These are phyloP conservation scores for Fusarium neocosmosporiellum DNA, from an alignment of 2,329 filamentous ascomycete genomes.

Conservation along the genomic window DNA sequence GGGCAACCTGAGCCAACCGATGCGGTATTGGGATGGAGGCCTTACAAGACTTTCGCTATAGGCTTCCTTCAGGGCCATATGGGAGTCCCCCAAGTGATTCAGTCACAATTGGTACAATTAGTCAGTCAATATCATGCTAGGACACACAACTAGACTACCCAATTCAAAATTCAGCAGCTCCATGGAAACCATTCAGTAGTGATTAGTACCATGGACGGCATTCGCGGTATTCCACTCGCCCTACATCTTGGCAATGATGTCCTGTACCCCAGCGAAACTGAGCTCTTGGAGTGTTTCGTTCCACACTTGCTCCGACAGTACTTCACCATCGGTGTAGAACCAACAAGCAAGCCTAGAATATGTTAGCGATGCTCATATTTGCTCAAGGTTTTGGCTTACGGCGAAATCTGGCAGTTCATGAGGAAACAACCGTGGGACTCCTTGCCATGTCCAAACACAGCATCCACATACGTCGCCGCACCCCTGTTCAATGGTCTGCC, in stretches of 20 bases:
- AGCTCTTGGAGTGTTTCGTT: conserved; percentile 29
- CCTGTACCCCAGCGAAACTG: neutral
- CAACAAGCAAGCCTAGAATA: conserved; percentile 21
- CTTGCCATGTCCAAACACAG: conserved; percentile 55
- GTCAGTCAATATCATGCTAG: neutral
- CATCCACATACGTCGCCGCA: conserved; percentile 61
- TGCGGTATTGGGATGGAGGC: neutral
- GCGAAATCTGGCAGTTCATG: conserved; percentile 55
- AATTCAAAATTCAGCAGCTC: too few species aligned
- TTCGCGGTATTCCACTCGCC: neutral
- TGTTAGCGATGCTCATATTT: neutral
- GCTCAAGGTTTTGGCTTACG: conserved; percentile 13
- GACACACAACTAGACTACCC: neutral
- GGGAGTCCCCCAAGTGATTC: neutral
- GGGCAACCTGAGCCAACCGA: neutral
- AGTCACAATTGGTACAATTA: neutral
- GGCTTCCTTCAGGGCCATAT: neutral
- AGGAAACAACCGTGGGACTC: conserved; percentile 64
- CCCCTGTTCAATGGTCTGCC: conserved; percentile 52
- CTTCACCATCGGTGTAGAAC: conserved; percentile 28
- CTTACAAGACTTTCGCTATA: neutral
- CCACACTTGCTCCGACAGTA: conserved; percentile 29
- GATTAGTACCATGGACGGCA: neutral
- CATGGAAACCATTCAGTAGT: neutral
- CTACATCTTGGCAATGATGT: conserved; percentile 38